Base-by-base conservation (phyloP, 2,329 filamentous ascomycete genomes). In the Chrysoporthe cubensis region DNA sequence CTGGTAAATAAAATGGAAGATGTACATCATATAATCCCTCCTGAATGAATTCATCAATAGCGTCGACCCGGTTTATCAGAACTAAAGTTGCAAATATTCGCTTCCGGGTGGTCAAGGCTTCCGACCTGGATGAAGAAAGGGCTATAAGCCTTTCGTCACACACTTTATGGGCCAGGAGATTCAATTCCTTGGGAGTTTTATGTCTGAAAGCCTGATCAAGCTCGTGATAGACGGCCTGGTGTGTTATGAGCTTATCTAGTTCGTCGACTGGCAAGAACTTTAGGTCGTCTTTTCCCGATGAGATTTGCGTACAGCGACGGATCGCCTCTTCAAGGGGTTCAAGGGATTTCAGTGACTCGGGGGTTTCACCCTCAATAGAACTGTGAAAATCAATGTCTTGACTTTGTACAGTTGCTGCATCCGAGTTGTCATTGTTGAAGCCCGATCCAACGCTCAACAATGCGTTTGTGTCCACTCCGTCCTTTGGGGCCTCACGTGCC, bases 221-320 rank as follows among this genome's bases (percentile, higher is more conserved):
- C 48, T 66, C 40, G 2, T 70, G 75, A 73, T 73, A 74, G 54
- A 70, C 73, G 56, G 74, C 80, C 72, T 73, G 70, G 62, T 66
- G 73, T 54, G 69, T 78, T 66, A 78, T 77, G 40, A 79, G 73
- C 14, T 74, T 72, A 5, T 61, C 37, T 57, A 70, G 60, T 48
- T 71, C 66, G 13, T 56, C n/a, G 42, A 62, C 43, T 5, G 64
- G 64, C 21, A 66, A 54, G 4, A 66, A 66, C 13, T 11, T 61
- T 5, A 1, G n/a, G 34, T 60, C 21, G 5, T 26, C 1, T 37
- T 50, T 61, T 52, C 16, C 42, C 5, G 63, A 48, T 0, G 52
- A 58, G 14, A 46, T 16, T 5, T 59, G 13, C 16, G 44, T 48
- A n/a, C 44, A 48, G 18, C 44, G 44, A n/a, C 44, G 44, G 16